Evolutionary conservation across 2,329 filamentous ascomycete genomes (phyloP).

Genomic region (Mariannaea elegans): DNA sequence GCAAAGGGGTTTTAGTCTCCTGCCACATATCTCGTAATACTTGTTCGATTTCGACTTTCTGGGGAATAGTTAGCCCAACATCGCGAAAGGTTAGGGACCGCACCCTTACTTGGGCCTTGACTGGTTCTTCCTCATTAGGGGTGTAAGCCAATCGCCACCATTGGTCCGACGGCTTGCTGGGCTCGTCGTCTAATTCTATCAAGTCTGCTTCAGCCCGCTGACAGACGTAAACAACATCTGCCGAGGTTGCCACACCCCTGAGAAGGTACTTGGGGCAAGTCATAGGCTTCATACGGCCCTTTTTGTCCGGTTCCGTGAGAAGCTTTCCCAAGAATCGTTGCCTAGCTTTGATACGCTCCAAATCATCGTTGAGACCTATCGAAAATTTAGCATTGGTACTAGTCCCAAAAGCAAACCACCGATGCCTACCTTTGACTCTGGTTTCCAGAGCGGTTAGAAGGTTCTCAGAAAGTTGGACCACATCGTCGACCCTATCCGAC

Average conservation of each 20-base stretch:
- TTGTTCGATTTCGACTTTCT: constrained; percentile 59
- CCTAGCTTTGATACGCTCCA: constrained; percentile 45
- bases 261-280: constrained; percentile 58
- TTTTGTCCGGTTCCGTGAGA: constrained; percentile 51
- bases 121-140: constrained; percentile 50
- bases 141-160: constrained; percentile 65
- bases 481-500: constrained; percentile 43
- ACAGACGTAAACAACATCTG: constrained; percentile 61
- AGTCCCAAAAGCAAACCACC: too few species aligned
- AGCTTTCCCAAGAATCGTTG: constrained; percentile 50
- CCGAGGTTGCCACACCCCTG: constrained; percentile 59
- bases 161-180: constrained; percentile 51
- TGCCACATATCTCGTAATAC: constrained; percentile 57
- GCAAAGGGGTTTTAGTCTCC: constrained; percentile 56
- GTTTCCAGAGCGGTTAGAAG: constrained; percentile 47
- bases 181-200: constrained; percentile 51
- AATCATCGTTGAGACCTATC: constrained; percentile 42
- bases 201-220: constrained; percentile 52
- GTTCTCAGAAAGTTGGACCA: constrained; percentile 45
- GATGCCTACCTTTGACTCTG: constrained; percentile 48
- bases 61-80: constrained; percentile 24
- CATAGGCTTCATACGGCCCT: constrained; percentile 48
- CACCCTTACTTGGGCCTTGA: constrained; percentile 57
- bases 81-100: not conserved
- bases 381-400: constrained; percentile 30